These are phyloP conservation scores for Trichocomaceae sp. DNA, from an alignment of 2,329 filamentous ascomycete species.

Conservation along the genomic window DNA sequence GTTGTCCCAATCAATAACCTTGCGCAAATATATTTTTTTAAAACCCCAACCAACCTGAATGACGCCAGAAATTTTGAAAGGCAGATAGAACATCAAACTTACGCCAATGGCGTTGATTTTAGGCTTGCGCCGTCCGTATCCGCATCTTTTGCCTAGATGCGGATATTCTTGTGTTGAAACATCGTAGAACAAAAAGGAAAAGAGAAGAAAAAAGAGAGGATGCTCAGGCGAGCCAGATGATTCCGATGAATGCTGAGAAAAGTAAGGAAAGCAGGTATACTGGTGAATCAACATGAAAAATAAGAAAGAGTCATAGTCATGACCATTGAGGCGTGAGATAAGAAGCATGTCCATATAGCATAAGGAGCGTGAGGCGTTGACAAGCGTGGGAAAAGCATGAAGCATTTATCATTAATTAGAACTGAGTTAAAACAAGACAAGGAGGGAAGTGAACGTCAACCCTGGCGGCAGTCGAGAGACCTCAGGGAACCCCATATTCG, in stretches of 20 bases:
- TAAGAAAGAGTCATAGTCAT: slow-evolving; percentile 11
- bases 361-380: slow-evolving; percentile 9
- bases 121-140: slow-evolving; percentile 4
- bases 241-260: not conserved
- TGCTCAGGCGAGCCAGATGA: not conserved
- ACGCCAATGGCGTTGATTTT: not conserved
- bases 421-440: not conserved
- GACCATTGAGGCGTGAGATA: slow-evolving; percentile 8
- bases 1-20: not conserved
- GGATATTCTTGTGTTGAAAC: not conserved
- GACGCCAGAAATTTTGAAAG: not conserved
- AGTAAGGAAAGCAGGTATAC: not conserved
- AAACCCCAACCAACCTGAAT: not conserved
- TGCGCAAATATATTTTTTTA: not conserved
- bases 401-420: slow-evolving; percentile 10
- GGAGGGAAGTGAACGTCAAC: not conserved
- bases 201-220: not conserved
- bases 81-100: not conserved
- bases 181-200: not conserved
- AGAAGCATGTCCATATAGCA: not conserved
- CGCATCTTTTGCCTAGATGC: not conserved
- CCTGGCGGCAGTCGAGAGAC: slow-evolving; percentile 21
- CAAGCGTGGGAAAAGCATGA: slow-evolving; percentile 7
- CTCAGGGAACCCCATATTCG: slow-evolving; percentile 15
- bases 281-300: not conserved